phyloP scores from a whole-genome alignment of 2,329 filamentous ascomycete species.

The Plectosphaerella plurivora region DNA sequence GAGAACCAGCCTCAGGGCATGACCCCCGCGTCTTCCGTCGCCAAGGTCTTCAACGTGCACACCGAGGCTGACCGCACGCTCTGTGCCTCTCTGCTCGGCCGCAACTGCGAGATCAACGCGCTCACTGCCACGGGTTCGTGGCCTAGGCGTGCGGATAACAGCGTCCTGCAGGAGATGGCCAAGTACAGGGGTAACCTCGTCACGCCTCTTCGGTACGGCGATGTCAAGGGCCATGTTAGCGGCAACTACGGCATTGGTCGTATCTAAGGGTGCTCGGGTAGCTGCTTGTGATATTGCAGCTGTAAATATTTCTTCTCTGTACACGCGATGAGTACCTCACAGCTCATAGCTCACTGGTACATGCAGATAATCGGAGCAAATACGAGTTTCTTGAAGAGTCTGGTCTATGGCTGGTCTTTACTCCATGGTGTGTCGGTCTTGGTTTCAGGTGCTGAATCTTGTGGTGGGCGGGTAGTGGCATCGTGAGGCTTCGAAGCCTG shows the following conservation, averaged over 20 bases:
- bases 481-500: too few species aligned
- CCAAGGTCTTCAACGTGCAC: conserved; percentile 14
- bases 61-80: conserved; percentile 9
- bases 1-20: conserved; percentile 31
- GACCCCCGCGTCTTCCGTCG: conserved; percentile 21
- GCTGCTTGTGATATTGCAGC: too few species aligned
- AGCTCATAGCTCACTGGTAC: too few species aligned
- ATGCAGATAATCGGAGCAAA: too few species aligned
- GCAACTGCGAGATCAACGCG: conserved; percentile 21
- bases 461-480: too few species aligned
- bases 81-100: conserved; percentile 18
- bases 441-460: too few species aligned
- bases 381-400: too few species aligned
- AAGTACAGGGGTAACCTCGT: conserved; percentile 6
- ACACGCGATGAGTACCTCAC: too few species aligned
- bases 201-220: conserved; percentile 4
- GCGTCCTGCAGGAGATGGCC: conserved; percentile 5
- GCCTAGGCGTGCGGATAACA: conserved; percentile 3
- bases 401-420: too few species aligned
- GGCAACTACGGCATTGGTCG: conserved; percentile 5
- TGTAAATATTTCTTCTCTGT: too few species aligned
- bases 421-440: too few species aligned
- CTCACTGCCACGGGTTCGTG: conserved; percentile 21
- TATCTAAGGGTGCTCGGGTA: not conserved
- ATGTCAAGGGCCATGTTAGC: conserved; percentile 5